These are phyloP conservation scores for Hemisphaericaspora xylanilytica DNA, from an alignment of 1,139 yeast species.

Conservation along the genomic window DNA sequence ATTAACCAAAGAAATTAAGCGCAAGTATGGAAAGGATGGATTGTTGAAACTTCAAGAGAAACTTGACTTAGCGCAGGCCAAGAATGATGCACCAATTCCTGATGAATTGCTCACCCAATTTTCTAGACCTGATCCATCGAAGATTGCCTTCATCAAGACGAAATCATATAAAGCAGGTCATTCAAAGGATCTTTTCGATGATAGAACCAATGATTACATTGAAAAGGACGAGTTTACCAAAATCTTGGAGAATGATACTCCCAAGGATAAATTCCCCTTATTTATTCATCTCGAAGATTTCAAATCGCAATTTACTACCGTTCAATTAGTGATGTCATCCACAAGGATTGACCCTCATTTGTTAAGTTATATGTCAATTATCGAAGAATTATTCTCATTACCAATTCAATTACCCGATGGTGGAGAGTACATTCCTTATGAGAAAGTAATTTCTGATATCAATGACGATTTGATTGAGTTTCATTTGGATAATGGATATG, in stretches of 20 bases:
- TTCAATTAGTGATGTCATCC: conserved; percentile 65
- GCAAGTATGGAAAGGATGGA: conserved; percentile 59
- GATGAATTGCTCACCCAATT: conserved; percentile 57
- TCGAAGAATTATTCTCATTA: conserved; percentile 64
- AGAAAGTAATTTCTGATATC: conserved; percentile 68
- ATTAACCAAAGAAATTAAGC: conserved; percentile 48
- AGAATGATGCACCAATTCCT: conserved; percentile 77
- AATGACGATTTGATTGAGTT: conserved; percentile 71
- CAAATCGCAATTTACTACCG: conserved; percentile 76
- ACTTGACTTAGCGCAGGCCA: conserved; percentile 59
- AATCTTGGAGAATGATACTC: conserved; percentile 36
- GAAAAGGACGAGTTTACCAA: conserved; percentile 27
- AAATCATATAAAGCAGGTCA: conserved; percentile 55
- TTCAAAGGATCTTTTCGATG: conserved; percentile 20
- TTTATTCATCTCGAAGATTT: conserved; percentile 78
- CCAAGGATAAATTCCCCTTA: conserved; percentile 53
- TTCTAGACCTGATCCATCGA: conserved; percentile 71
- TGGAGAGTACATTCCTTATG: conserved; percentile 61
- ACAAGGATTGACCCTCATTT: conserved; percentile 54
- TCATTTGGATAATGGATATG: conserved; percentile 55
- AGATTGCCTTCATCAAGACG: conserved; percentile 71
- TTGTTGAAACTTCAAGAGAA: conserved; percentile 48
- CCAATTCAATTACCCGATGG: conserved; percentile 72
- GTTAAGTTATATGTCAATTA: conserved; percentile 64
- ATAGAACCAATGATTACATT: conserved; percentile 16